Conservation (phyloP, 1,284 basidiomycete genomes). For the Phellinidium pouzarii region DNA sequence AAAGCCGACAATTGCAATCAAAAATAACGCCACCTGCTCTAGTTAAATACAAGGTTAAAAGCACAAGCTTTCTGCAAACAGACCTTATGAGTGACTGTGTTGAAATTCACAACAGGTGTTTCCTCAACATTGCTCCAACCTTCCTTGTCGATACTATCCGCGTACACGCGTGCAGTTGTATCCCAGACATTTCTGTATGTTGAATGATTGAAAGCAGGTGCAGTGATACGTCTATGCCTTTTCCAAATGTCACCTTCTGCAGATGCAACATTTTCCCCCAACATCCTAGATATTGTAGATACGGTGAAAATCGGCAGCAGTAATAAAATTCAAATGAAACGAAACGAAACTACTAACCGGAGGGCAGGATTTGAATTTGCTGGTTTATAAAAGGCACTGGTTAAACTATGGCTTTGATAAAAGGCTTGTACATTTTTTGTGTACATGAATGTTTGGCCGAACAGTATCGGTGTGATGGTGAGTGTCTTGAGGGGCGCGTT, state of each 20-base stretch:
- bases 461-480: neutral
- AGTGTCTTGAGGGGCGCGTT: constrained; percentile 6
- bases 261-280: constrained; percentile 29
- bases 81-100: constrained; percentile 7
- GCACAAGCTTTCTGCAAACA: neutral
- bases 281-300: constrained; percentile 19
- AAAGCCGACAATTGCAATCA: constrained; percentile 17
- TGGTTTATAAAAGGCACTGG: neutral
- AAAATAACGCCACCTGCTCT: constrained; percentile 12
- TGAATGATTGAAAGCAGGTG: constrained; percentile 28
- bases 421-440: neutral
- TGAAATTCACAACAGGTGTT: constrained; percentile 7
- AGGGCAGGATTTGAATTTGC: too few relatives aligned
- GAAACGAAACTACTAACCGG: too few relatives aligned
- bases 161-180: constrained; percentile 23
- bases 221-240: constrained; percentile 27
- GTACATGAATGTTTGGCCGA: neutral
- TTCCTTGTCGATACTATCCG: constrained; percentile 27
- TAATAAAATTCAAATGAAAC: neutral
- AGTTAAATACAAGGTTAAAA: neutral
- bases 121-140: constrained; percentile 23
- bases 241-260: constrained; percentile 28
- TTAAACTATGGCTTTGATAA: neutral
- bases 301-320: neutral
- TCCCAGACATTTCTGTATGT: constrained; percentile 25